Base-by-base conservation (phyloP, 495 filamentous ascomycete species). In the Penicillium canariense region DNA sequence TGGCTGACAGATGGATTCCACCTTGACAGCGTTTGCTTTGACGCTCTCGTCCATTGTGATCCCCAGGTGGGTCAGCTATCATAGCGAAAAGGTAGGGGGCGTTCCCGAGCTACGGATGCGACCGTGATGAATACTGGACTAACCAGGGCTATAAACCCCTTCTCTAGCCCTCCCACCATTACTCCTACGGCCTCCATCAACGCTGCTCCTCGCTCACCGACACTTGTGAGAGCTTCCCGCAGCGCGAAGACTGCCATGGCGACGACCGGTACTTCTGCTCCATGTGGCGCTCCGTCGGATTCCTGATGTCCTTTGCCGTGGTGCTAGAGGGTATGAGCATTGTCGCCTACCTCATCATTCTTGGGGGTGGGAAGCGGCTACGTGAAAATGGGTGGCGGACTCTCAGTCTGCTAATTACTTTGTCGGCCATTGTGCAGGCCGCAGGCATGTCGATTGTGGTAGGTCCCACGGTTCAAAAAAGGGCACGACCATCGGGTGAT, bases 251-350 rank as follows among this genome's bases (percentile, higher is more conserved):
- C 71, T 90, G 87, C 73, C 79, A 84, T 56, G 84, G 81, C 60
- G 75, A 77, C 43, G 81, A 89, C 63, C 80, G 84, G 26, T 83
- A 85, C 69, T 96, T 97, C 77, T 96, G 93, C 73, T 87, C 83
- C 56, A 87, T 95, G 82, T 97, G 93, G 93, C 82, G 89, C 28
- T 86, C 84, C 36, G 84, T 90, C 50, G 91, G 88, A 9, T 96
- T 96, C 68, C 72, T 96, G 48, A 90, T 96, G 83, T 87, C 81
- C 48, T 87, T 96, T 58, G 81, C 87, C 22, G 78, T 89, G 30
- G 82, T 96, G 32, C 58, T 91, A 26, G 84, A 96, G 72, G 79
- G 88, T 15, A 34, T 87, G 48, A 84, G 82, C 38, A 65, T 95
- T 14, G 84, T 95, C 11, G 79, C 85, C 3, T 95, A 89, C 68